Evolutionary conservation across 768 basidiomycete species (phyloP).

Genomic region (Dentipellis fragilis): DNA sequence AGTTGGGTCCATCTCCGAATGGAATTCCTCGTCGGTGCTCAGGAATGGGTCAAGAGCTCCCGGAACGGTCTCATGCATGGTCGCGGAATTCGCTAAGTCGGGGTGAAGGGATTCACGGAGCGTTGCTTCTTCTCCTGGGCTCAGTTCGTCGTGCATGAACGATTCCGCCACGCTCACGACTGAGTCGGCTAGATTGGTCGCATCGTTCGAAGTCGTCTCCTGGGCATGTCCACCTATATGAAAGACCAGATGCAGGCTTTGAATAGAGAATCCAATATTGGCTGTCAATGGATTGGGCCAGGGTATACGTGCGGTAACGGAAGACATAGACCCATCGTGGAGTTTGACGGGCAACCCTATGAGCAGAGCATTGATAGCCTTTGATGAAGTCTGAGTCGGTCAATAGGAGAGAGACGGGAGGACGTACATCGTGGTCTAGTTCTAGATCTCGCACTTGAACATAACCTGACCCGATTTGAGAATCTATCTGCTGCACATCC

Average conservation of each 20-base stretch:
- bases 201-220: slow-evolving; percentile 12
- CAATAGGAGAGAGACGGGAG: slow-evolving; percentile 3
- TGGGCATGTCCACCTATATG: slow-evolving; percentile 26
- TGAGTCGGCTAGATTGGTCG: slow-evolving; percentile 56
- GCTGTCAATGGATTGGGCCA: slow-evolving; percentile 80
- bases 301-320: slow-evolving; percentile 70
- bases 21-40: slow-evolving; percentile 29
- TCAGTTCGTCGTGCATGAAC: slow-evolving; percentile 79
- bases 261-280: slow-evolving; percentile 57
- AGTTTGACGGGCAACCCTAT: slow-evolving; percentile 56
- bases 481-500: slow-evolving; percentile 78
- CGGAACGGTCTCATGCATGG: slow-evolving; percentile 42
- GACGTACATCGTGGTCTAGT: slow-evolving; percentile 61
- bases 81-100: slow-evolving; percentile 18
- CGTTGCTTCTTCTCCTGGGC: slow-evolving; percentile 56
- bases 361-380: slow-evolving; percentile 77
- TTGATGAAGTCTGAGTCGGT: slow-evolving; percentile 12
- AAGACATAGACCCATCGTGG: slow-evolving; percentile 61
- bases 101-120: slow-evolving; percentile 61
- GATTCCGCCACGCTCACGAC: slow-evolving; percentile 78
- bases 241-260: slow-evolving; percentile 61
- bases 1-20: slow-evolving; percentile 47
- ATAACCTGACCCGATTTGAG: slow-evolving; percentile 85
- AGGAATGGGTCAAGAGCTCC: slow-evolving; percentile 58
- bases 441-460: slow-evolving; percentile 81